These are phyloP conservation scores for Kingdonia uniflora DNA, from an alignment of 164 flowering plant species.

Conservation along the genomic window DNA sequence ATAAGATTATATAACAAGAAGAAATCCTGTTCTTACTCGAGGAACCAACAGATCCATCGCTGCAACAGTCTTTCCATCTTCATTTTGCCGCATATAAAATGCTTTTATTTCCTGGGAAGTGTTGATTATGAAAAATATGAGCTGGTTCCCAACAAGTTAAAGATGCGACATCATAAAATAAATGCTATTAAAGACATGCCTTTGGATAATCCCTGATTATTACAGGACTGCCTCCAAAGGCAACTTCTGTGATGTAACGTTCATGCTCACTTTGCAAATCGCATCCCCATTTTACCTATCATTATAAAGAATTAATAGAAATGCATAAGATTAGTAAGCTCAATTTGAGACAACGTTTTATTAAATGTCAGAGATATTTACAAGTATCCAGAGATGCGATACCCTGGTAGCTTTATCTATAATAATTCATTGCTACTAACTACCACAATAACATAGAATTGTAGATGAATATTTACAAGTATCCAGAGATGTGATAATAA, in stretches of 20 bases:
- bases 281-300: constrained; percentile 93
- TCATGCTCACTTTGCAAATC: constrained; percentile 99
- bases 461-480: too few relatives aligned
- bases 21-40: constrained; percentile 37
- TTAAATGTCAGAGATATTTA: too few relatives aligned
- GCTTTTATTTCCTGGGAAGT: constrained; percentile 80
- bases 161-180: background rate
- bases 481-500: too few relatives aligned
- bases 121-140: background rate
- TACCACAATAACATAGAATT: too few relatives aligned
- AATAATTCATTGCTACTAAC: too few relatives aligned
- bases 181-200: constrained; percentile 23
- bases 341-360: too few relatives aligned
- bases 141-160: background rate
- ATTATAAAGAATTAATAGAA: background rate
- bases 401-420: too few relatives aligned
- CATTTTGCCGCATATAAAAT: constrained; percentile 94
- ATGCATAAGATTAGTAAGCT: too few relatives aligned
- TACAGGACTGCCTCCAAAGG: constrained; percentile 78
- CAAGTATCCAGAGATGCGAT: too few relatives aligned
- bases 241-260: constrained; percentile 85
- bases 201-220: constrained; percentile 95
- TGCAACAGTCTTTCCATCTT: constrained; percentile 95
- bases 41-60: constrained; percentile 99
- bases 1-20: background rate